These are phyloP conservation scores for Antarctomyces pellizariae DNA, from an alignment of 495 filamentous ascomycete species.

Conservation along the genomic window DNA sequence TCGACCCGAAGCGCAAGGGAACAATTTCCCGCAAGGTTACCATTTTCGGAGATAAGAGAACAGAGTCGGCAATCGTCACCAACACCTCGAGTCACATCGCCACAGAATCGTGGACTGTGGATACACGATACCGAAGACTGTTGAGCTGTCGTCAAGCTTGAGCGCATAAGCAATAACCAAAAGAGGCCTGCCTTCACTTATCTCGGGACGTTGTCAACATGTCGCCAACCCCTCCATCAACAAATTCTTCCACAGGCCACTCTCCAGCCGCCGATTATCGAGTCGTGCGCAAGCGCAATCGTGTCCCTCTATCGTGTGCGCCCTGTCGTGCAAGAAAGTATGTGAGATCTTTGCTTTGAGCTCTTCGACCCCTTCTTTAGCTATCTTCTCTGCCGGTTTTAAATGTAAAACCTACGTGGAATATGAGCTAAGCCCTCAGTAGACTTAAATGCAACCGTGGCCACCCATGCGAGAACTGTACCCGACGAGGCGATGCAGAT, in stretches of 20 bases:
- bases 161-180: too few relatives aligned
- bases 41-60: too few relatives aligned
- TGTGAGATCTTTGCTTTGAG: conserved; percentile 14
- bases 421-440: conserved; percentile 8
- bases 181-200: too few relatives aligned
- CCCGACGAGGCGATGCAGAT: conserved; percentile 61
- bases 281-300: conserved; percentile 81
- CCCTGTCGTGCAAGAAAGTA: conserved; percentile 92
- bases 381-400: neutral
- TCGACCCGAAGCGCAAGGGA: too few relatives aligned
- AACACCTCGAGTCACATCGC: too few relatives aligned
- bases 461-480: conserved; percentile 86
- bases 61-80: too few relatives aligned
- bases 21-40: too few relatives aligned
- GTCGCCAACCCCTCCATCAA: conserved; percentile 84
- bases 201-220: conserved; percentile 30
- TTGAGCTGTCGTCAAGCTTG: too few relatives aligned
- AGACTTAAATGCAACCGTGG: conserved; percentile 86
- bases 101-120: too few relatives aligned
- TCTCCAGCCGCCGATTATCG: conserved; percentile 77
- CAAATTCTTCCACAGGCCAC: conserved; percentile 48
- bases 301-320: conserved; percentile 82
- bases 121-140: too few relatives aligned
- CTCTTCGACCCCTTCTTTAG: conserved; percentile 7
- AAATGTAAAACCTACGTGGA: conserved; percentile 5